Evolutionary conservation across 2,329 filamentous ascomycete genomes (phyloP).

Genomic region (Fusarium coffeatum): DNA sequence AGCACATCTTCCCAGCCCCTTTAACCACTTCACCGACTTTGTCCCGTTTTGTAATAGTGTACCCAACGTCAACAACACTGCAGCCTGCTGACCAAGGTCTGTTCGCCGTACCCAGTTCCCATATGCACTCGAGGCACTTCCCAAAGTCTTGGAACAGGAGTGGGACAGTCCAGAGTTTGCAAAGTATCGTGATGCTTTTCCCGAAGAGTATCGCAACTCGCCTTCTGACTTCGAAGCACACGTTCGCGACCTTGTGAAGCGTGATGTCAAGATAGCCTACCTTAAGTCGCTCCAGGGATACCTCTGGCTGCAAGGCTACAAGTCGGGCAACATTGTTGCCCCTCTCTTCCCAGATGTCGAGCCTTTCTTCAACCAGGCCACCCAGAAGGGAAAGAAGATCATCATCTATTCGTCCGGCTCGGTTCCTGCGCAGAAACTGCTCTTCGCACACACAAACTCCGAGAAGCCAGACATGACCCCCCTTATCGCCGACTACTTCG

Average conservation of each 20-base stretch:
- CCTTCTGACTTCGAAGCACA: constrained; percentile 72
- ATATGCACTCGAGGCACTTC: constrained; percentile 76
- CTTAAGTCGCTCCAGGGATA: constrained; percentile 84
- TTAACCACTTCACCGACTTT: constrained; percentile 45
- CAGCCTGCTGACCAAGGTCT: constrained; percentile 32
- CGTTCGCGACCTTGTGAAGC: constrained; percentile 75
- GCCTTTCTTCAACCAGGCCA: constrained; percentile 71
- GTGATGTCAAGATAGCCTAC: constrained; percentile 80
- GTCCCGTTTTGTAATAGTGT: constrained; percentile 18
- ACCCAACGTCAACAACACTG: constrained; percentile 29
- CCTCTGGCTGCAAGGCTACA: constrained; percentile 81
- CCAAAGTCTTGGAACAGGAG: constrained; percentile 69
- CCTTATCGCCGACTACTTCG: constrained; percentile 75
- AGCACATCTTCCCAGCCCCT: constrained; percentile 26
- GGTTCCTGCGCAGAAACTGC: constrained; percentile 81
- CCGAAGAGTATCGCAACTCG: constrained; percentile 69
- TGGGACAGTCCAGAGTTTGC: constrained; percentile 75
- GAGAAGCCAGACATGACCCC: constrained; percentile 68
- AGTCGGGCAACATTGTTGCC: constrained; percentile 74
- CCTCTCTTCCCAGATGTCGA: constrained; percentile 81
- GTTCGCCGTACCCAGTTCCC: constrained; percentile 69
- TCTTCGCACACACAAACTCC: constrained; percentile 75
- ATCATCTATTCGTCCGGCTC: constrained; percentile 87
- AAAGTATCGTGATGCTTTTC: constrained; percentile 77
- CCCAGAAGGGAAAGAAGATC: constrained; percentile 65